Evolutionary conservation across 768 basidiomycete species (phyloP).

Genomic region (Dentipellis fragilis): DNA sequence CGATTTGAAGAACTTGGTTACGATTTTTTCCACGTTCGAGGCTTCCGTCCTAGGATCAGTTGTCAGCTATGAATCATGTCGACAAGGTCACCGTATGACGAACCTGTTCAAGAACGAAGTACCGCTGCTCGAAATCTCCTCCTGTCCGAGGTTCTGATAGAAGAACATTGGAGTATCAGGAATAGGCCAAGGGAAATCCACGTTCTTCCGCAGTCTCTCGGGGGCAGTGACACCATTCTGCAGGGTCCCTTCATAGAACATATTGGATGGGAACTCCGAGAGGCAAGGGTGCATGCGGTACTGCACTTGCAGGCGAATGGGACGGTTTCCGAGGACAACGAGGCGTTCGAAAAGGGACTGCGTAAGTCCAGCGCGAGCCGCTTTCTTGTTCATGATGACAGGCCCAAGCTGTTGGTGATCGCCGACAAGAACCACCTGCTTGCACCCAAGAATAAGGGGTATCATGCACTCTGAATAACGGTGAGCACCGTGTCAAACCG

Average conservation of each 20-base stretch:
- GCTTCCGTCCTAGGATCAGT: slow-evolving; percentile 73
- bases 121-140: slow-evolving; percentile 97
- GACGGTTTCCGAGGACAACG: slow-evolving; percentile 88
- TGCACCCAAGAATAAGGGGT: slow-evolving; percentile 93
- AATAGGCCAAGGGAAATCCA: slow-evolving; percentile 98
- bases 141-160: slow-evolving; percentile 97
- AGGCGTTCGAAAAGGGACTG: slow-evolving; percentile 98
- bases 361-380: slow-evolving; percentile 94
- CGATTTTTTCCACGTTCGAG: slow-evolving; percentile 98
- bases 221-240: slow-evolving; percentile 99
- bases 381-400: slow-evolving; percentile 99
- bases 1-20: slow-evolving; percentile 99
- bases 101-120: slow-evolving; percentile 96
- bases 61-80: not conserved
- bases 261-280: slow-evolving; percentile 98
- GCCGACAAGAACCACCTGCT: slow-evolving; percentile 96
- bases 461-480: slow-evolving; percentile 88
- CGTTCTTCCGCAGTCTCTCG: slow-evolving; percentile 92
- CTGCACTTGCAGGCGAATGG: slow-evolving; percentile 97
- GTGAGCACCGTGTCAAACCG: slow-evolving; percentile 5
- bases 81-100: slow-evolving; percentile 12
- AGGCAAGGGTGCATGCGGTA: slow-evolving; percentile 99
- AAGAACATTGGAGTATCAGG: slow-evolving; percentile 99
- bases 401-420: slow-evolving; percentile 97
- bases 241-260: slow-evolving; percentile 99